Evolutionary conservation across 768 basidiomycete species (phyloP), one percentile per base, ranked within the genome.

Genomic region (Termitomyces sp.): DNA sequence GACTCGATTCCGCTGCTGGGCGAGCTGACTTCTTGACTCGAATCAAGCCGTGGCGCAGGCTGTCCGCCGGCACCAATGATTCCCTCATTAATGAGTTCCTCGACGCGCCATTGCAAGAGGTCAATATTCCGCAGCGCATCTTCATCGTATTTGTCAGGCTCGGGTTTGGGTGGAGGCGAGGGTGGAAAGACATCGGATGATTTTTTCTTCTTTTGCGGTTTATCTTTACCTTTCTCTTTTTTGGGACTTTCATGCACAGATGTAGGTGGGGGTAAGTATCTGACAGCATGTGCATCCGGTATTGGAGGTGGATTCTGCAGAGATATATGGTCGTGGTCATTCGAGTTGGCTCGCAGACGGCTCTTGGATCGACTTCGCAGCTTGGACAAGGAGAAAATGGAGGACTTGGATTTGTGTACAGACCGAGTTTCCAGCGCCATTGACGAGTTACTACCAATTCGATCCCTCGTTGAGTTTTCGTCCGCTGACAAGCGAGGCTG

Each of bases 11-110:
- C 71, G 65, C 78, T 76, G 45, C 74, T 71, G 3, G 76, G 75
- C 1, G 78, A 71, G 58, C 70, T 71, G 48, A 15, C 2, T 24
- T 71, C 71, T 32, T 66, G 55, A 30, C 65, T 64, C n/a, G 63
- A 52, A 11, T 53, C 53, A 12, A 28, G 47, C n/a, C 22, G 50
- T 47, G 43, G 49, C 52, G 45, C 54, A 5, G 58, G 32, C 11
- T 58, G 56, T 8, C 51, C 58, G 1, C 52, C 70, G 0, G 73
- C 69, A 67, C 93, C 76, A 58, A 96, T 73, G 64, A 97, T 93
- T 6, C 88, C 94, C 38, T 89, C 86, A 80, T 35, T 37, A 2
- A 56, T 46, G 3, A 56, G 50, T 1, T 56, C 50, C 14, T 45
- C 37, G 7, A 51, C 38, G 3, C 50, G 17, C 48, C 49, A 56